A percentile compares a stretch with the other conserved stretches of the same genome.
These are phyloP conservation scores for Fomitiporia mediterranea DNA, from an alignment of 1,284 basidiomycete species.

Conservation along the genomic window DNA sequence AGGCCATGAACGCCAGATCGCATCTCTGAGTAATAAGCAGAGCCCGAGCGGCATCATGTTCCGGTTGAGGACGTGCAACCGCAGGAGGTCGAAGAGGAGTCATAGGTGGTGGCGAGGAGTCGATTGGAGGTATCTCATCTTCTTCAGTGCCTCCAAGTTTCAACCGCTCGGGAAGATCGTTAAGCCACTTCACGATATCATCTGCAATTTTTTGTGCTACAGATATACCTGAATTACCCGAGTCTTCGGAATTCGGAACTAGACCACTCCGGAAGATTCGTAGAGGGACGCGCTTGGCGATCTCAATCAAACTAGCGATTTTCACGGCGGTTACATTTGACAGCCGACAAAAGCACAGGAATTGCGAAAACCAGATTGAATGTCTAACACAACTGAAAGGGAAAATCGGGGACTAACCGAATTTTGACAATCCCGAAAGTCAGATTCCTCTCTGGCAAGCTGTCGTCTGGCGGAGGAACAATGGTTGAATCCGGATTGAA, in stretches of 20 bases:
- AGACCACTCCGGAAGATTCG: neutral
- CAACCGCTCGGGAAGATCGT: constrained; percentile 40
- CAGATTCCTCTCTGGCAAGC: neutral
- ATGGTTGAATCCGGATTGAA: constrained; percentile 1
- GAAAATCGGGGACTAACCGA: constrained; percentile 4
- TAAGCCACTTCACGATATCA: constrained; percentile 53
- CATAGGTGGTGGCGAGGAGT: constrained; percentile 28
- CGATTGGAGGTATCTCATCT: neutral
- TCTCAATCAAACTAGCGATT: neutral
- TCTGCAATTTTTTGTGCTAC: constrained; percentile 30
- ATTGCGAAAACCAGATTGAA: too few relatives aligned
- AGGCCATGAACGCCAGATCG: constrained; percentile 54
- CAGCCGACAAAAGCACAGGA: neutral
- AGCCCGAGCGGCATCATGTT: constrained; percentile 24
- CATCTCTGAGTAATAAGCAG: constrained; percentile 45
- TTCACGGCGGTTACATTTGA: neutral
- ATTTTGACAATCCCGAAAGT: constrained; percentile 7
- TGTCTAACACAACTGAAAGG: neutral
- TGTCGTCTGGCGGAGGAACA: constrained; percentile 12
- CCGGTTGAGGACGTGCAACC: constrained; percentile 22
- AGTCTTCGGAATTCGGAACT: neutral
- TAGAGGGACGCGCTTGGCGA: neutral
- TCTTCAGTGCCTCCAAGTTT: constrained; percentile 20
- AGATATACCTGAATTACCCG: neutral
- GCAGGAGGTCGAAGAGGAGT: constrained; percentile 22